Percentiles rank a stretch among this genome's conserved stretches.
These are phyloP conservation scores for Aspergillus taichungensis DNA, from an alignment of 495 filamentous ascomycete species.

Conservation along the genomic window DNA sequence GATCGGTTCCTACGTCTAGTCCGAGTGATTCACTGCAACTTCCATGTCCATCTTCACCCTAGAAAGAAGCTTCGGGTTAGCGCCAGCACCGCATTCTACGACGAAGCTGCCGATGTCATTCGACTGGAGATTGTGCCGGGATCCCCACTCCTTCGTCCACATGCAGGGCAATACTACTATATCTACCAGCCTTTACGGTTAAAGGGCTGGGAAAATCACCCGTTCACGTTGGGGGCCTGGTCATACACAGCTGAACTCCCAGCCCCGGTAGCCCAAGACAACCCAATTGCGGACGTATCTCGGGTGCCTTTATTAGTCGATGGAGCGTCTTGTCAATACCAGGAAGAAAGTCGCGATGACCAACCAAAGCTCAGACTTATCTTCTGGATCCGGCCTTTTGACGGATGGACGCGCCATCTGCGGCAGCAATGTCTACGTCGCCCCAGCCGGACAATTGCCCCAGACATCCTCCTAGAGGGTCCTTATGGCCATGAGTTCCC, in stretches of 20 bases:
- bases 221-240: constrained; percentile 48
- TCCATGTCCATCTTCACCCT: constrained; percentile 16
- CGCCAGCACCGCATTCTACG: constrained; percentile 33
- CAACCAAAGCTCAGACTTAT: constrained; percentile 13
- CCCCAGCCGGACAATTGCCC: constrained; percentile 6
- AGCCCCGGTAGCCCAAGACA: background rate
- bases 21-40: constrained; percentile 41
- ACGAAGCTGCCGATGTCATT: constrained; percentile 41
- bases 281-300: constrained; percentile 12
- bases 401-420: constrained; percentile 41
- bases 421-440: constrained; percentile 27
- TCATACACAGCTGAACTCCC: constrained; percentile 12
- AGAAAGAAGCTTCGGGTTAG: constrained; percentile 15
- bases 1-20: constrained; percentile 42
- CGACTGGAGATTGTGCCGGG: constrained; percentile 35
- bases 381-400: constrained; percentile 41
- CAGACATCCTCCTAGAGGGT: constrained; percentile 44
- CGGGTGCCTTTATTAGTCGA: constrained; percentile 27
- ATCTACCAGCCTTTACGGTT: constrained; percentile 43
- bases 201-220: constrained; percentile 50
- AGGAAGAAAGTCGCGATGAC: background rate
- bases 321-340: background rate
- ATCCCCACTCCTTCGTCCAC: constrained; percentile 22
- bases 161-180: constrained; percentile 48
- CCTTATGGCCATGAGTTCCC: constrained; percentile 47